Evolutionary conservation across 108 stramenopile genomes (phyloP), one percentile per base, ranked within the genome.

Genomic region (Fistulifera solaris): DNA sequence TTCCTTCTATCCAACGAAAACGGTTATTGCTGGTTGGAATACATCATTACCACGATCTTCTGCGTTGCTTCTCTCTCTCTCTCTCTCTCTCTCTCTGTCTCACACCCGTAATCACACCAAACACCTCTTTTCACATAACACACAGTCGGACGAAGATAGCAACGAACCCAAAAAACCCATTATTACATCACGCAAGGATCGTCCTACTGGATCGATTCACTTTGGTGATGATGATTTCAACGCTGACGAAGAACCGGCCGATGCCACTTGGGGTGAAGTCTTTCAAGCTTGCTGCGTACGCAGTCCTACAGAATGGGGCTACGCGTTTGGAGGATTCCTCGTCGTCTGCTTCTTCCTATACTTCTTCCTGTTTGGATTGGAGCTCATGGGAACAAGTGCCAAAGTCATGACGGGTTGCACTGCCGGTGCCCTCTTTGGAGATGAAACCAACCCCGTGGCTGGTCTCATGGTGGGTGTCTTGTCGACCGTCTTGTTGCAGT

Each of bases 321-420:
- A 61, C 48, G 72, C 77, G 58, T 53, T 61, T 52, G 19, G 73
- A 35, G 82, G 80, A 61, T 26, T 80, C 23, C 31, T 43, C 48
- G 50, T 56, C 27, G 71, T 85, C 13, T 43, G 65, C 22, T 87
- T 87, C 72, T 87, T 87, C 72, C 80, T 93, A n/a, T 93, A 93
- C 79, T 93, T 87, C 59, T 93, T 93, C 74, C 70, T 93, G 16
- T 53, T 93, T 26, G 83, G 83, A 18, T 73, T 93, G 31, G 83
- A 87, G 27, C 62, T 93, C 15, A 68, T 93, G 17, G 81, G 85
- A 42, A 74, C 59, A 40, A 68, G 77, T 56, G 85, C 85, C 70
- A 89, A 93, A 81, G 83, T 83, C 18, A 63, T 93, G 65, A 73
- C 72, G 18, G 87, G 87, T 11, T 89, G 87, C 56, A 65, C 68